Conservation (phyloP, 441 rosid genomes). For the Raphanus hybrid region DNA sequence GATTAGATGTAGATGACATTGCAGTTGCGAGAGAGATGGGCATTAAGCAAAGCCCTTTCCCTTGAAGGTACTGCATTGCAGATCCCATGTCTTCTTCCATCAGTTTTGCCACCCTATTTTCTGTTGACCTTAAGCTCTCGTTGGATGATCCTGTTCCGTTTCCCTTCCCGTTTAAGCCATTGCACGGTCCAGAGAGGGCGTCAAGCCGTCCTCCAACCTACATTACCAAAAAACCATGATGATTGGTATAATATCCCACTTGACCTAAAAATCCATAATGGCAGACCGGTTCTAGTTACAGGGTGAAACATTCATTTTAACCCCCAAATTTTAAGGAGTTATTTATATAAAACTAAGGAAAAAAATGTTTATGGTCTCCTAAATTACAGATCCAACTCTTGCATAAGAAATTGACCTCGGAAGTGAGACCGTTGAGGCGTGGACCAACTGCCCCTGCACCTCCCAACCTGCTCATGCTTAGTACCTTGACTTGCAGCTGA, state of each 20-base stretch:
- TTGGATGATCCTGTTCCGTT: constrained; percentile 42
- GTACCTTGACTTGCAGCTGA: constrained; percentile 98
- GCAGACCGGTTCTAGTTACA: too few species aligned
- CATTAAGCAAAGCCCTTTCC: constrained; percentile 95
- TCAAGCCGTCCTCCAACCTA: constrained; percentile 67
- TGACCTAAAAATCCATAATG: not conserved
- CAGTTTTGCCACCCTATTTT: constrained; percentile 85
- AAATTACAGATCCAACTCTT: too few species aligned
- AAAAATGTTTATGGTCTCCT: too few species aligned
- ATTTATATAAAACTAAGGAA: too few species aligned
- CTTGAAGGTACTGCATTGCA: constrained; percentile 96
- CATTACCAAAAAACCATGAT: constrained; percentile 4
- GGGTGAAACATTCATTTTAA: too few species aligned
- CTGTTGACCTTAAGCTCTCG: constrained; percentile 64
- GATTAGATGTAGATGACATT: constrained; percentile 70
- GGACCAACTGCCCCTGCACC: constrained; percentile 88
- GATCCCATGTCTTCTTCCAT: constrained; percentile 98
- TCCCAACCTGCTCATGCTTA: constrained; percentile 87
- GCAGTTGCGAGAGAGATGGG: constrained; percentile 92
- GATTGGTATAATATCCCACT: not conserved
- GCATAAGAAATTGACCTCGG: constrained; percentile 52
- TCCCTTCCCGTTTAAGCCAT: constrained; percentile 27
- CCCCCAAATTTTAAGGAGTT: too few species aligned
- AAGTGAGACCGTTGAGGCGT: constrained; percentile 70
- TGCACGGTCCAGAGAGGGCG: constrained; percentile 27